A percentile compares a stretch with the other conserved stretches of the same genome.
These are phyloP conservation scores for Glebionis coronaria DNA, from an alignment of 129 eudicot species.

Conservation along the genomic window DNA sequence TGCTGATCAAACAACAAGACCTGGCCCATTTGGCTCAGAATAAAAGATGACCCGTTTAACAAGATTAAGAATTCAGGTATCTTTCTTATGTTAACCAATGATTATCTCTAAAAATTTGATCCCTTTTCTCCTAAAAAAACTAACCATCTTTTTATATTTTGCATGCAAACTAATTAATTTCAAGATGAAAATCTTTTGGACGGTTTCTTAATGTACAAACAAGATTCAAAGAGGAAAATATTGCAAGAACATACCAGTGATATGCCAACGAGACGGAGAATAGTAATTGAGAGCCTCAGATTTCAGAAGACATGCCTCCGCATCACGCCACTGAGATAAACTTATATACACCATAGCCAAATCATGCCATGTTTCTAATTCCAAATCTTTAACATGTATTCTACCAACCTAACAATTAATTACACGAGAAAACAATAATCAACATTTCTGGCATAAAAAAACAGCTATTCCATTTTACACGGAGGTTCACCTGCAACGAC, in stretches of 20 bases:
- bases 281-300: conserved; percentile 49
- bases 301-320: conserved; percentile 71
- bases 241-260: conserved; percentile 44
- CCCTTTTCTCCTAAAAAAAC: no score
- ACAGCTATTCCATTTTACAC: neutral
- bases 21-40: no score
- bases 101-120: no score
- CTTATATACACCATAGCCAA: conserved; percentile 66
- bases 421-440: neutral
- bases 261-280: conserved; percentile 77
- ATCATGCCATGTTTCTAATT: conserved; percentile 88
- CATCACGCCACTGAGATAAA: conserved; percentile 76
- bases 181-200: neutral
- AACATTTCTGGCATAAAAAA: conserved; percentile 11
- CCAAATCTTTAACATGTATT: conserved; percentile 43
- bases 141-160: no score
- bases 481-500: no score
- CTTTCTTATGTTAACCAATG: no score
- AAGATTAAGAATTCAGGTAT: no score
- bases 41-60: no score
- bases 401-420: conserved; percentile 39
- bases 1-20: no score
- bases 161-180: no score
- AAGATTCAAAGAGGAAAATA: neutral
- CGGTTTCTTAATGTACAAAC: neutral